phyloP scores from a whole-genome alignment of 192 early-diverging fungal species.

The Lunasporangiospora selenospora region DNA sequence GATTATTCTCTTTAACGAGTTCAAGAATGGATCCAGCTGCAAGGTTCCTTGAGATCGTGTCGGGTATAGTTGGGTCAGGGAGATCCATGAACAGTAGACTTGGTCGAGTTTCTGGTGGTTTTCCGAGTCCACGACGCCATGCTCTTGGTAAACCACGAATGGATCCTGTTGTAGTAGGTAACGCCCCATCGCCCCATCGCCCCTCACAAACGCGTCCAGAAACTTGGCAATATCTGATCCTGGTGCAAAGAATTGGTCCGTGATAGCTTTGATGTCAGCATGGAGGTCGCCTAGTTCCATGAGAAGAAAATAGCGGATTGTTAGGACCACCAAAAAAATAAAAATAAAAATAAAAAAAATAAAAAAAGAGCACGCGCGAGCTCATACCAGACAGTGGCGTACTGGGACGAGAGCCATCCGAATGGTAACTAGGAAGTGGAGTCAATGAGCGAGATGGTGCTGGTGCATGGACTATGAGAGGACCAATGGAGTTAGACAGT shows the following conservation, averaged over 20 bases:
- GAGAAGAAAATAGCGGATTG: neutral
- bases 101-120: neutral
- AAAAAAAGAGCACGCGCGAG: too few relatives aligned
- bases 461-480: too few relatives aligned
- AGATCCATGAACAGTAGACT: constrained; percentile 24
- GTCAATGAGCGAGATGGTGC: too few relatives aligned
- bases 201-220: constrained; percentile 11
- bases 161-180: constrained; percentile 3
- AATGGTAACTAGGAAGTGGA: too few relatives aligned
- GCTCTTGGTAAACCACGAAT: constrained; percentile 18
- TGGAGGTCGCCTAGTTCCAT: neutral
- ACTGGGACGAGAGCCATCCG: too few relatives aligned
- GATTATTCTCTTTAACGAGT: constrained; percentile 6
- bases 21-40: neutral
- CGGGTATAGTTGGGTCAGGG: neutral
- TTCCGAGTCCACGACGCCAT: neutral
- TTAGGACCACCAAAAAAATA: too few relatives aligned
- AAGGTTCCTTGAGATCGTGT: constrained; percentile 9
- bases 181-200: neutral
- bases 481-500: too few relatives aligned
- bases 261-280: constrained; percentile 4
- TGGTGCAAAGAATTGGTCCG: neutral
- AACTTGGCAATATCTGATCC: constrained; percentile 1
- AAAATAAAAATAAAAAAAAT: too few relatives aligned
- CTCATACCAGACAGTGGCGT: too few relatives aligned